Evolutionary conservation across 306 rosid genomes (phyloP), one percentile per base, ranked within the genome.

Genomic region (Cucurbita maxima): DNA sequence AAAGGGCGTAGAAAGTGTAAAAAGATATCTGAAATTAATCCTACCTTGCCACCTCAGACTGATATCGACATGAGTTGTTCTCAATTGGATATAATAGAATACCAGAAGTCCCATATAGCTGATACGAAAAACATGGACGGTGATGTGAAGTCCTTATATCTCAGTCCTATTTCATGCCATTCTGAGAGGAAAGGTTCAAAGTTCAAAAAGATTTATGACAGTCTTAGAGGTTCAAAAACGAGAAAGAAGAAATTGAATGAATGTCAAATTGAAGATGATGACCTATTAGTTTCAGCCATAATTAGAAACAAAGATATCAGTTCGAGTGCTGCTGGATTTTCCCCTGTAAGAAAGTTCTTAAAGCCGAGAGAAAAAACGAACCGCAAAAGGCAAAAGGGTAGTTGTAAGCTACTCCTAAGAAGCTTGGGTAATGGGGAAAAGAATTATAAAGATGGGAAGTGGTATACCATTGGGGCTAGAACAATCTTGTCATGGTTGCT

Each of bases 401-500:
- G 79, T 57, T 95, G 96, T 87, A 82, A 84, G 81, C 85, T 95
- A 84, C 89, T 86, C 44, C 89, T 90, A 62, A 91, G 88, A 85
- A 86, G 85, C 85, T 74, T 84, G 81, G 90, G 85, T 74, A 82
- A 78, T 64, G 96, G 81, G 58, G 94, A 87, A 75, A 87, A 86
- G 69, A 88, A 83, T 81, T 82, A 82, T 78, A 86, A 84, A 82
- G 92, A 93, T 74, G 87, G 84, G 60, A 88, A 80, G 79, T 87
- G 83, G 92, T 75, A 70, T 80, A 79, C 79, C 72, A 69, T 81
- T 10, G 96, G 92, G 58, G 77, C 77, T 70, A 85, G 90, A 86
- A 91, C 97, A 55, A 86, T 95, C 36, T 71, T 95, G 80, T 91
- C 90, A 30, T 95, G 97, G 99, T 78, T 95, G 88, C 85, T 95